Base-by-base conservation (phyloP, 805 yeast genomes). In the Tetrapisispora taiwanensis region DNA sequence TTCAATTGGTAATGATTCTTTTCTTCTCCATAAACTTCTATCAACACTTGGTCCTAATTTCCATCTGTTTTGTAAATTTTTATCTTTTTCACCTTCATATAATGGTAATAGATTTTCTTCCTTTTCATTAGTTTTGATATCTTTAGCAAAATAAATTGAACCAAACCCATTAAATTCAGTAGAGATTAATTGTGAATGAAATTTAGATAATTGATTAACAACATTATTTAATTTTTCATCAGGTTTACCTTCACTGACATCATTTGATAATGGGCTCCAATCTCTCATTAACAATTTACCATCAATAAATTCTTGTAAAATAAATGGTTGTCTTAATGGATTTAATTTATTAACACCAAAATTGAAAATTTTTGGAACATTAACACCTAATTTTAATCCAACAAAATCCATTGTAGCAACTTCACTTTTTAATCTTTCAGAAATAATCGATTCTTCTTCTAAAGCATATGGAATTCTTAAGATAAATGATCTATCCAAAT, bases 371-470 rank as follows among this genome's bases (percentile, higher is more conserved):
- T 75, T 78, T 35, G 97, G 97, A 36, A 84, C 84, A 20, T 74
- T 72, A 40, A 83, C 62, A 1, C 78, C 78, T 44, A 84, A 65
- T 58, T 86, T 85, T 50, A 74, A 63, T 30, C 70, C 62, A 44
- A 81, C 71, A 62, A 84, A 92, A 64, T 90, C 97, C 71, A 85
- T 70, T 1, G 97, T 90, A 18, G 98, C 98, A 43, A 81, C 96
- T 64, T 90, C 98, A 60, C 88, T 78, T 60, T 83, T 79, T 56
- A 90, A 71, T 53, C 85, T 80, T 48, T 81, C 72, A 39, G 77
- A 72, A 45, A 78, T 78, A 28, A 80, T 73, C 43, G 71, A 71
- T 46, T 81, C 84, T 18, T 87, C 72, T 41, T 82, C 84, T 47
- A 81, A 67, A 42, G 77, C 75, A 60, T 92, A 92, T 19, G 97